phyloP scores from a whole-genome alignment of 2,329 filamentous ascomycete species.

The Nannizziopsis barbatae region DNA sequence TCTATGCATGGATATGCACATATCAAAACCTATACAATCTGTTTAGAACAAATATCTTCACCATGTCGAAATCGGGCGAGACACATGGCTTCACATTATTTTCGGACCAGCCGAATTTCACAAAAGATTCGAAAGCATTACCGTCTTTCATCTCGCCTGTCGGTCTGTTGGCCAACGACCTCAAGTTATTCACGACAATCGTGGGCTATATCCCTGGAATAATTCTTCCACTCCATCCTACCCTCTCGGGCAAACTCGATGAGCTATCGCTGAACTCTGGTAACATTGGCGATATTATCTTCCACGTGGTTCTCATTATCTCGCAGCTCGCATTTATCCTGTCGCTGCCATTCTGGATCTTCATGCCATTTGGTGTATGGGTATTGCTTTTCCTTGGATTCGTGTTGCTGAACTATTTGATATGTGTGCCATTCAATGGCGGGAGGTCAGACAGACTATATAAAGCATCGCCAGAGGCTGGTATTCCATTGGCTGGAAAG shows the following conservation, averaged over 20 bases:
- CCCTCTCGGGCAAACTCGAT: conserved; percentile 5
- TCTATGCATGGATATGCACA: too few species aligned
- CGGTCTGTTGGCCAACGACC: conserved; percentile 2
- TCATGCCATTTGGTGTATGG: neutral
- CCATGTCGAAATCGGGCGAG: neutral
- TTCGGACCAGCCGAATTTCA: conserved; percentile 1
- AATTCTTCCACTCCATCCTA: conserved; percentile 1
- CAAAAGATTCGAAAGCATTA: neutral
- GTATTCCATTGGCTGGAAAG: neutral
- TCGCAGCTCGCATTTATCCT: neutral
- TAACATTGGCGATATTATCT: conserved; percentile 2
- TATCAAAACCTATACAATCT: too few species aligned
- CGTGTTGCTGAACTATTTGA: neutral
- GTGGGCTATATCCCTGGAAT: conserved; percentile 2
- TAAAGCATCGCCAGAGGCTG: neutral
- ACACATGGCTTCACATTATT: neutral
- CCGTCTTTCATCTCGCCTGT: conserved; percentile 4
- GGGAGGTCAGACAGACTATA: neutral
- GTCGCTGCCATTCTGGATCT: neutral
- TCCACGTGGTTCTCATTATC: conserved; percentile 7
- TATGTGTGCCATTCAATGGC: conserved; percentile 4
- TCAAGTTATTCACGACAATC: neutral
- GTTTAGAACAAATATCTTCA: too few species aligned
- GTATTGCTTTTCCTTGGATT: neutral
- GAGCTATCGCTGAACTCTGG: conserved; percentile 1